phyloP scores from a whole-genome alignment of 2,329 filamentous ascomycete genomes.

The Nemania bipapillata region DNA sequence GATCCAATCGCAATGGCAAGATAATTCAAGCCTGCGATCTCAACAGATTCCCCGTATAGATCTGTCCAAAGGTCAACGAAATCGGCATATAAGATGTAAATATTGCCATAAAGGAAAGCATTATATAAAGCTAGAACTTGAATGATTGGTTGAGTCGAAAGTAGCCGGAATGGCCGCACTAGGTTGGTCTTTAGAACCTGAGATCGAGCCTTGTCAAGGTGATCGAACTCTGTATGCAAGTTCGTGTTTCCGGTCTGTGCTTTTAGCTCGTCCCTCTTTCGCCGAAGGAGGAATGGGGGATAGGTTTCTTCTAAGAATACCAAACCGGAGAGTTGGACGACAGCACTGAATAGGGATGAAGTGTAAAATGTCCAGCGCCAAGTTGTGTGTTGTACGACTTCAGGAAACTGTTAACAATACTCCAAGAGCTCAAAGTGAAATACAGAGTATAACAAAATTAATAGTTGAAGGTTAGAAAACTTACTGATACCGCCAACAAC shows the following conservation, averaged over 20 bases:
- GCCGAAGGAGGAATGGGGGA: conserved; percentile 68
- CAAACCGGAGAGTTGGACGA: conserved; percentile 68
- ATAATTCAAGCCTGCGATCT: conserved; percentile 54
- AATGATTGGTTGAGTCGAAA: conserved; percentile 64
- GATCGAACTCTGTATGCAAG: conserved; percentile 65
- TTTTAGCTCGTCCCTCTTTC: conserved; percentile 67
- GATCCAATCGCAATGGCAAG: conserved; percentile 53
- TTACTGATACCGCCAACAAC: conserved; percentile 74
- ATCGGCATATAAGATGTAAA: conserved; percentile 61
- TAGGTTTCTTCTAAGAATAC: conserved; percentile 75
- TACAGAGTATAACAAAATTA: too few species aligned
- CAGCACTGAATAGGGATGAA: conserved; percentile 69
- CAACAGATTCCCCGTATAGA: conserved; percentile 51
- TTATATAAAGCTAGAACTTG: background rate
- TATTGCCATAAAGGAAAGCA: conserved; percentile 53
- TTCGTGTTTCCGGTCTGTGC: conserved; percentile 65
- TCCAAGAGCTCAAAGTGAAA: too few species aligned
- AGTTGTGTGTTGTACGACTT: conserved; percentile 69
- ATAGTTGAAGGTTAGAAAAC: too few species aligned
- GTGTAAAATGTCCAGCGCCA: conserved; percentile 81
- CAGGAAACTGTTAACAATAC: too few species aligned
- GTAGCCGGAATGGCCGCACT: conserved; percentile 62
- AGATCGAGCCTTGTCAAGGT: conserved; percentile 49
- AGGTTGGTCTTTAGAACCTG: conserved; percentile 56
- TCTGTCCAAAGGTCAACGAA: conserved; percentile 60